Evolutionary conservation across 306 rosid genomes (phyloP).

Genomic region (Sindora glabra): DNA sequence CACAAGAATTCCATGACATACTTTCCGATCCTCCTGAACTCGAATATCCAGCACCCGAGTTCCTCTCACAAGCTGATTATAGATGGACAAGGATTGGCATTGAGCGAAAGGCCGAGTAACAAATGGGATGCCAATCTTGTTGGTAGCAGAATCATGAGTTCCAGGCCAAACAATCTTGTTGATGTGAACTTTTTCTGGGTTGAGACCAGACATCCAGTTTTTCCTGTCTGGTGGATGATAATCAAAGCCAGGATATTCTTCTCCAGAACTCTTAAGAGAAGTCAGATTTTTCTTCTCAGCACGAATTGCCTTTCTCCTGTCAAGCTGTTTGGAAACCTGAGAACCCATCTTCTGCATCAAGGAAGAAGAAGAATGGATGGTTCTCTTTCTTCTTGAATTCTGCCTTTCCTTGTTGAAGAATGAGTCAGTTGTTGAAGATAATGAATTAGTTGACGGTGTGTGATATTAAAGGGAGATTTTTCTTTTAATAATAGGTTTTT

Average conservation of each 20-base stretch:
- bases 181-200: constrained; percentile 38
- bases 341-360: constrained; percentile 54
- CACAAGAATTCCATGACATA: constrained; percentile 75
- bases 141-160: constrained; percentile 86
- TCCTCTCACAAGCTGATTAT: constrained; percentile 51
- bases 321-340: constrained; percentile 43
- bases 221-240: constrained; percentile 61
- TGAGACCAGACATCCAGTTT: constrained; percentile 63
- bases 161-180: constrained; percentile 83
- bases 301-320: constrained; percentile 39
- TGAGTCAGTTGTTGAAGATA: no score
- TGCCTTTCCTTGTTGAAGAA: no score
- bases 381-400: no score
- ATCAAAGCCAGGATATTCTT: constrained; percentile 48
- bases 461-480: no score
- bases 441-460: no score
- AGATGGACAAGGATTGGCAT: constrained; percentile 71
- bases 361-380: constrained; percentile 13
- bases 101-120: constrained; percentile 86
- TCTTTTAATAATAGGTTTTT: no score
- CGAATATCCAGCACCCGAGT: constrained; percentile 64
- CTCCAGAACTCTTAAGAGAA: constrained; percentile 36
- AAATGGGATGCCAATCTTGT: constrained; percentile 61
- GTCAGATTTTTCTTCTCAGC: constrained; percentile 38
- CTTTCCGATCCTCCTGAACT: constrained; percentile 45